A percentile compares a stretch with the other conserved stretches of the same genome.
Conservation (phyloP, 257 asterid species). For the Mitragyna speciosa region DNA sequence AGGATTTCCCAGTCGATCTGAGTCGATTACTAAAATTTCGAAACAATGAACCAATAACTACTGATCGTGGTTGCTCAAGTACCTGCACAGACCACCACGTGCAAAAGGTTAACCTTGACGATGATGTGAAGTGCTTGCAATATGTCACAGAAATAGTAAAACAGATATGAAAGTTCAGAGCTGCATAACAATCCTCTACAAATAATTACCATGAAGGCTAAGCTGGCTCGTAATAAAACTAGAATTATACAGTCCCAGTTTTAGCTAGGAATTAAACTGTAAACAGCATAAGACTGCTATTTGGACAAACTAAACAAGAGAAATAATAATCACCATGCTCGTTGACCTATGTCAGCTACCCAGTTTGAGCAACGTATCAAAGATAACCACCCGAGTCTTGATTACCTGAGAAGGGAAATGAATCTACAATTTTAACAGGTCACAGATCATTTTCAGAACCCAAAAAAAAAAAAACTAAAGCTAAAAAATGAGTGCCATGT, state of each 20-base stretch:
- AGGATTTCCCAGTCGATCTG: background rate
- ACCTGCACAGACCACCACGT: background rate
- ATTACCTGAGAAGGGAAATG: slow-evolving; percentile 10
- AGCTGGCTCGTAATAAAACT: background rate
- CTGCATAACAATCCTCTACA: background rate
- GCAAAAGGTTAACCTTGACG: background rate
- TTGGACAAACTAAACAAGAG: background rate
- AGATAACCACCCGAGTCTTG: background rate
- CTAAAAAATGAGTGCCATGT: background rate
- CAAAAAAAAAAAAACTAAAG: no score
- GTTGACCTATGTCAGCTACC: background rate
- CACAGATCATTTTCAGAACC: background rate
- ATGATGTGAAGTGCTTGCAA: background rate
- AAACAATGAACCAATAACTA: background rate
- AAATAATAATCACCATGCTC: background rate
- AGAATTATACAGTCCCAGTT: background rate
- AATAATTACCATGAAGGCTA: background rate
- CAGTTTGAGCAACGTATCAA: background rate
- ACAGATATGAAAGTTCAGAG: background rate
- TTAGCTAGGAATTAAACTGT: background rate
- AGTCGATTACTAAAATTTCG: background rate
- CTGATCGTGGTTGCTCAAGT: background rate
- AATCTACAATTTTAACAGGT: background rate
- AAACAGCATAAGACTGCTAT: background rate
- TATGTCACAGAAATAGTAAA: background rate